Evolutionary conservation across 2,329 filamentous ascomycete genomes (phyloP).

Genomic region (Exophiala dermatitidis): DNA sequence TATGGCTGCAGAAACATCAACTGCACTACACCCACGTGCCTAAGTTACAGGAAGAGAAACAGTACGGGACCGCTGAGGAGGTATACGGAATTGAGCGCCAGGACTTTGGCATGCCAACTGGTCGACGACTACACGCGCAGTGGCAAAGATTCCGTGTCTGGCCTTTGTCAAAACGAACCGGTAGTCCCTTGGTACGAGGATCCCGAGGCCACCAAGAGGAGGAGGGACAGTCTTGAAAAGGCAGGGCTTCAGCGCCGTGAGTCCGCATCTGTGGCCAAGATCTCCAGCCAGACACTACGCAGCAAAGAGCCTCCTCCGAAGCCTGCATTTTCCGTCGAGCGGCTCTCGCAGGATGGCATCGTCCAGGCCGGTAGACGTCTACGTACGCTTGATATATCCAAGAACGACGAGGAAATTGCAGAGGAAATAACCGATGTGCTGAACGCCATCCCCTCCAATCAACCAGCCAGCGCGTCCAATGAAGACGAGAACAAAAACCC

Average conservation of each 20-base stretch:
- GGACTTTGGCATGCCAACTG: constrained; percentile 71
- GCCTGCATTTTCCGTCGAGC: neutral
- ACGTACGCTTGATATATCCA: constrained; percentile 3
- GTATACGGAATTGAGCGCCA: constrained; percentile 74
- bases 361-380: constrained; percentile 11
- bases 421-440: constrained; percentile 2
- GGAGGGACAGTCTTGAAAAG: constrained; percentile 16
- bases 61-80: constrained; percentile 64
- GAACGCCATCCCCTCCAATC: neutral
- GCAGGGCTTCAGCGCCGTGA: constrained; percentile 1
- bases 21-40: constrained; percentile 71
- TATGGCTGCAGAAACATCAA: constrained; percentile 64
- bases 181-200: constrained; percentile 26
- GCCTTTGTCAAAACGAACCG: constrained; percentile 24
- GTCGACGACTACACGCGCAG: constrained; percentile 52
- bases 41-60: constrained; percentile 65
- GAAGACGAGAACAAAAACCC: neutral
- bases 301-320: constrained; percentile 4
- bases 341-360: constrained; percentile 9
- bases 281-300: neutral
- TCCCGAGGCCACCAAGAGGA: constrained; percentile 15
- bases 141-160: constrained; percentile 49
- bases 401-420: constrained; percentile 3
- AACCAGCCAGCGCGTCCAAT: neutral
- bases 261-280: constrained; percentile 7